Evolutionary conservation across 2,329 filamentous ascomycete genomes (phyloP), one percentile per base, ranked within the genome.

Genomic region (Aspergillus texensis): DNA sequence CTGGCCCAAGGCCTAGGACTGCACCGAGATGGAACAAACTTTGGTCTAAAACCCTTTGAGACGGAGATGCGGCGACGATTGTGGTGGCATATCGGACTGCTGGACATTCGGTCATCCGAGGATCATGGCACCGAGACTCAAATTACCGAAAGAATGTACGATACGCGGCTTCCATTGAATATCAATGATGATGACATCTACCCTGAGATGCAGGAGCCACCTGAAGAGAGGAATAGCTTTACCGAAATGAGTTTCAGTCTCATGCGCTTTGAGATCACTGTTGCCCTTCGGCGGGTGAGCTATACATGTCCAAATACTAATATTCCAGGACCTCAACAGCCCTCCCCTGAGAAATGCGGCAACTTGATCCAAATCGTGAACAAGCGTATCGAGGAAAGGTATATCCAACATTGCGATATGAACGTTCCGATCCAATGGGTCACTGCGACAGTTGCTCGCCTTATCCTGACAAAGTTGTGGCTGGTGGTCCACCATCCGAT

Each of bases 401-500:
- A 87, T 67, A 76, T 88, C 24, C 77, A 78, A 43, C 80, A 88
- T 62, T 83, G 83, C 58, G 76, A 85, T 61, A 81, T 83, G 71
- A 78, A 66, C 21, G 75, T 85, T 53, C 82, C 85, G 0, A 78
- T 92, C 1, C 88, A 88, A 66, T 92, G 89, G 88, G 85, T 91
- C 30, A 86, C 86, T 9, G 88, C 87, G 4, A 90, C 90, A 32
- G 83, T 92, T 28, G 85, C 87, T 3, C 86, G 90, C 11, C 82
- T 94, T 36, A 88, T 94, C 65, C 86, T 93, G 78, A 88, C 89
- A 58, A 94, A 93, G 77, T 88, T 93, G 81, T 92, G 89, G 80
- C 83, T 95, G 41, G 85, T 93, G 64, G 85, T 92, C 2, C 91
- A 94, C 71, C 89, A 94, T 69, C 91, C 91, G 0, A 84, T 90